A percentile compares a stretch with the other conserved stretches of the same genome.
These are phyloP conservation scores for Myochromella boudieri DNA, from an alignment of 768 basidiomycete species.

Conservation along the genomic window DNA sequence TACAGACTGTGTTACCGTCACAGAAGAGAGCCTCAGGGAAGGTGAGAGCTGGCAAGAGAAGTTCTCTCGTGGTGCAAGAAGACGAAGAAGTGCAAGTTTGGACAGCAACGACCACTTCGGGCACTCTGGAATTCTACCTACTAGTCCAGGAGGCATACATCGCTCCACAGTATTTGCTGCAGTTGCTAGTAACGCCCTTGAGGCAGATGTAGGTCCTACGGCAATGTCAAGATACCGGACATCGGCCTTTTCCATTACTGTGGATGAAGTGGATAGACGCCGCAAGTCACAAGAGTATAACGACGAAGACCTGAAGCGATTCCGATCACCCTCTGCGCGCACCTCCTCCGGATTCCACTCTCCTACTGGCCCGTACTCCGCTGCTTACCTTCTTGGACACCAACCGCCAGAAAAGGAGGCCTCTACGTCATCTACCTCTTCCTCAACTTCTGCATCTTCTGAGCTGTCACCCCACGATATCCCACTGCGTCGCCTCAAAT, in stretches of 20 bases:
- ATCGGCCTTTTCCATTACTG: slow-evolving; percentile 41
- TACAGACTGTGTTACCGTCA: slow-evolving; percentile 55
- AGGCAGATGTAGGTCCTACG: slow-evolving; percentile 12
- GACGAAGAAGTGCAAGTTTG: slow-evolving; percentile 51
- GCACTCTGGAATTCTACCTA: slow-evolving; percentile 2
- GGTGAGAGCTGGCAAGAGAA: slow-evolving; percentile 63
- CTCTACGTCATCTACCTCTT: slow-evolving; percentile 9
- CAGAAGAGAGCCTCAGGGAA: slow-evolving; percentile 53
- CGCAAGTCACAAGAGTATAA: slow-evolving; percentile 43
- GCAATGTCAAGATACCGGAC: slow-evolving; percentile 13
- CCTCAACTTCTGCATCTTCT: slow-evolving; percentile 9
- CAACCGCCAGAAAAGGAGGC: slow-evolving; percentile 4
- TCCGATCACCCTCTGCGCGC: slow-evolving; percentile 12
- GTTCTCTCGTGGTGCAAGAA: slow-evolving; percentile 62
- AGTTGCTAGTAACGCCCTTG: slow-evolving; percentile 16
- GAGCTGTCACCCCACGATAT: slow-evolving; percentile 11
- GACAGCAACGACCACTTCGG: slow-evolving; percentile 29
- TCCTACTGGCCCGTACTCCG: slow-evolving; percentile 15
- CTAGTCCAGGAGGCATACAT: not conserved
- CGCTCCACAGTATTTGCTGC: slow-evolving; percentile 26
- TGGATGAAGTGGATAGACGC: slow-evolving; percentile 67
- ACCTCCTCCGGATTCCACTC: slow-evolving; percentile 15
- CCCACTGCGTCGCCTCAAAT: slow-evolving; percentile 18
- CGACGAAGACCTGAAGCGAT: slow-evolving; percentile 16
- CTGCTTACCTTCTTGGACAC: slow-evolving; percentile 1